Percentiles rank a stretch among this genome's conserved stretches.
Conservation (phyloP, 768 basidiomycete genomes). For the Tricholoma flavovirens region DNA sequence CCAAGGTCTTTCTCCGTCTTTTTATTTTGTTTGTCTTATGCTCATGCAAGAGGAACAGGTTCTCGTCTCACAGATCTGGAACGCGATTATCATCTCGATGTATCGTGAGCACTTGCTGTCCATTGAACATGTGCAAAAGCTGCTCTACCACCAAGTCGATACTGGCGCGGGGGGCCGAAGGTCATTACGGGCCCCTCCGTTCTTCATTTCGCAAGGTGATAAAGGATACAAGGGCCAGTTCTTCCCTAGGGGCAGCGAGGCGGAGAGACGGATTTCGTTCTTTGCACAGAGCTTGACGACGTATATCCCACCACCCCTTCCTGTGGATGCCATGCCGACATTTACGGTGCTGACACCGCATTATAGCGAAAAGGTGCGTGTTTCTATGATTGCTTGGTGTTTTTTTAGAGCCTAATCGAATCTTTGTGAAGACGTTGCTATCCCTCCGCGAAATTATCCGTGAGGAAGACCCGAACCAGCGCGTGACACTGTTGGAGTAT, state of each 20-base stretch:
- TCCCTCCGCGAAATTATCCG: slow-evolving; percentile 98
- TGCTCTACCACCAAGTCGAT: slow-evolving; percentile 96
- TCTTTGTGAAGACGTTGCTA: slow-evolving; percentile 64
- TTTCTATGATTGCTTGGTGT: neutral
- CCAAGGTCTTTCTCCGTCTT: slow-evolving; percentile 52
- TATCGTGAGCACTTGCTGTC: slow-evolving; percentile 98
- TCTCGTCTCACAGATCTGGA: slow-evolving; percentile 98
- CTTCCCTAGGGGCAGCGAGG: slow-evolving; percentile 93
- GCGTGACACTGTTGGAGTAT: slow-evolving; percentile 96
- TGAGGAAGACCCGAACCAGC: slow-evolving; percentile 95
- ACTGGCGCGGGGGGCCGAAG: slow-evolving; percentile 73
- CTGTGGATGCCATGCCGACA: slow-evolving; percentile 99
- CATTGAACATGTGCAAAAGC: slow-evolving; percentile 97
- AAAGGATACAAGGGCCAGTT: slow-evolving; percentile 77
- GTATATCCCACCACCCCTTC: slow-evolving; percentile 86
- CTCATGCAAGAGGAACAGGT: slow-evolving; percentile 46
- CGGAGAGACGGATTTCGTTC: slow-evolving; percentile 97
- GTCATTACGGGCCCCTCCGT: slow-evolving; percentile 90
- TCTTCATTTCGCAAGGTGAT: slow-evolving; percentile 96
- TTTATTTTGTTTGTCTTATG: neutral
- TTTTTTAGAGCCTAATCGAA: neutral
- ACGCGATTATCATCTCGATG: slow-evolving; percentile 99
- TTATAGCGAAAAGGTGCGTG: slow-evolving; percentile 93
- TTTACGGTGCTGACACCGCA: slow-evolving; percentile 98
- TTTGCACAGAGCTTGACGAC: slow-evolving; percentile 98